Base-by-base conservation (phyloP, 495 filamentous ascomycete species). In the Tuber borchii region DNA sequence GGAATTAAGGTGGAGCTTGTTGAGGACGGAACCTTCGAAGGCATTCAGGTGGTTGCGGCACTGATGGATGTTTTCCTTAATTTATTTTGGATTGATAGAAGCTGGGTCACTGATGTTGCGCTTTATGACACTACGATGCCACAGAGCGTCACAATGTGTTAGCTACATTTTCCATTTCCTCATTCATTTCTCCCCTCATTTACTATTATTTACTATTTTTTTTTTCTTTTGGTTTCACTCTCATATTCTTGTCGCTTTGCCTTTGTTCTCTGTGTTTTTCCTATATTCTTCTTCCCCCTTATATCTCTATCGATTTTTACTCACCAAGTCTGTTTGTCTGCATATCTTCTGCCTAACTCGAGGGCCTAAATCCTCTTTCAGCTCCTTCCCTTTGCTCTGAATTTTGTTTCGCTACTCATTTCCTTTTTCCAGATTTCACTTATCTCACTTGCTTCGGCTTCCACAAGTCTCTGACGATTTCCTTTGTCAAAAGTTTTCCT, bases 81-180 rank as follows among this genome's bases (percentile, higher is more conserved):
- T 19, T 80, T 71, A 70, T 78, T 76, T 61, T 79, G 74, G 79
- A 71, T 77, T 16, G 72, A 79, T 12, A 71, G 71, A 3, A 8
- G 12, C 0, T 77, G 74, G 74, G 68, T 45, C 22, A 72, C 79
- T 20, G 71, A 79, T 39, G 74, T 81, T 12, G 77, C 74, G 0
- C 31, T 74, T n/a, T 79, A 81, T 56, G 79, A 81, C 44, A 68
- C 46, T 1, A 79, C 74, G 40, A 51, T 79, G 46, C 79, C 77
- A 37, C 77, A 79, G 16, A 79, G 77, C 71, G 72, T 81, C 26
- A 81, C 45, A 0, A 79, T 81, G 77, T 77, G 79, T 69, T 81
- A 74, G 46, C 5, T n/a, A 2, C n/a, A 1, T 26, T 56, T 56
- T 56, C 26, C 51, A 0, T 1, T 26, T 56, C 9, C n/a, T 10